Evolutionary conservation across 2,329 filamentous ascomycete species (phyloP), one percentile per base, ranked within the genome.

Genomic region (Colletotrichum euphorbiae): DNA sequence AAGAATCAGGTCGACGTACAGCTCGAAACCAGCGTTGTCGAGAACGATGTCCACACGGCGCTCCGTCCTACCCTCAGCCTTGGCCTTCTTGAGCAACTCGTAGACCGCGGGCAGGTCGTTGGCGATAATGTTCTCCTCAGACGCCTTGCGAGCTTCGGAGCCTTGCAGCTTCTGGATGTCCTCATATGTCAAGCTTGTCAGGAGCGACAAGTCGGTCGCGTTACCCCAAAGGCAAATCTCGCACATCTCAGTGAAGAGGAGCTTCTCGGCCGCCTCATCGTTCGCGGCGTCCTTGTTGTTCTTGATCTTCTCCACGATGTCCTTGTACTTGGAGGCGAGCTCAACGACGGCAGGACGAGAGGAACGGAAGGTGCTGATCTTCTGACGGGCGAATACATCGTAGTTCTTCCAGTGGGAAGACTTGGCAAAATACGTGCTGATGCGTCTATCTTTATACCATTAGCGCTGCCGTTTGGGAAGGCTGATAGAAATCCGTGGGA

Each of bases 141-240:
- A 91, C 1, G 87, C 89, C 78, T 97, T 97, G 71, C 95, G 88
- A 12, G 95, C 94, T 74, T 94, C 87, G 7, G 92, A 90, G 15
- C 95, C 95, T 82, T 99, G 96, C 9, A 98, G 86, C 79, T 97
- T 97, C 81, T 98, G 95, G 72, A 99, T 97, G 75, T 98, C 96
- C 74, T 98, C 94, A 78, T 97, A 97, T 2, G 92, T 93, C 63
- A 98, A 86, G 73, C 91, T 94, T 0, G 94, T 97, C 62, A 98
- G 85, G 19, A 98, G 90, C 0, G 93, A 97, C 13, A 98, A 84
- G 78, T 98, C 96, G 0, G 95, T 98, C 2, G 95, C 96, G 78
- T 98, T 98, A 11, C 95, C 95, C 95, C 95, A 98, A 2, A 98
- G 87, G 77, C 94, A 98, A 73, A 98, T 96, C 83, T 98, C 93